These are phyloP conservation scores for Populus simonii DNA, from an alignment of 345 rosid genomes.

Conservation along the genomic window DNA sequence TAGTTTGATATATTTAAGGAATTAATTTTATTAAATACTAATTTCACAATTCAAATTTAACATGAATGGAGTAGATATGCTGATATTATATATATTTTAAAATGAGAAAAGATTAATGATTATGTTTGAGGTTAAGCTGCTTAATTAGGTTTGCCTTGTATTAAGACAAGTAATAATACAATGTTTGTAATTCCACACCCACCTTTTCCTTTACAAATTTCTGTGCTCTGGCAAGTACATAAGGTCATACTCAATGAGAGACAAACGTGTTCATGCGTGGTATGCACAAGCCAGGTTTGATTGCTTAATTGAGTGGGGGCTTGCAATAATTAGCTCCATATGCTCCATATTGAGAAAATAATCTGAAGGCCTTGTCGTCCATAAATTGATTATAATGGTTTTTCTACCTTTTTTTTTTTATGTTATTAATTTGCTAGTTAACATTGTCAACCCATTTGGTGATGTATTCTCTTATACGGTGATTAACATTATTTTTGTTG, in stretches of 20 bases:
- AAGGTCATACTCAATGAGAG: neutral
- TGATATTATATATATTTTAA: too few relatives aligned
- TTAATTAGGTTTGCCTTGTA: neutral
- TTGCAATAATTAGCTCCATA: neutral
- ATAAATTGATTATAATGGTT: neutral
- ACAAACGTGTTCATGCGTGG: neutral
- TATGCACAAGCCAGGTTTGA: neutral
- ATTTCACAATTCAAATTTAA: too few relatives aligned
- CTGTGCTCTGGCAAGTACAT: neutral
- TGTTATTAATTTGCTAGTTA: neutral
- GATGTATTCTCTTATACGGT: neutral
- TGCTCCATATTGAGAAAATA: too few relatives aligned
- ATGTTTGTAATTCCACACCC: constrained; percentile 13
- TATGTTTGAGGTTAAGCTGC: neutral
- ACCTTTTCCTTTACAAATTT: neutral
- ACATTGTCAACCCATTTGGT: neutral
- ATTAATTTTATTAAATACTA: too few relatives aligned
- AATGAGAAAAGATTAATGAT: neutral
- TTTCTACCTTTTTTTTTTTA: neutral
- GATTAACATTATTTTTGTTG: neutral
- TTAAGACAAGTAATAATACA: constrained; percentile 20
- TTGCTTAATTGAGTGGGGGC: neutral
- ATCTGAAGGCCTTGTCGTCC: neutral
- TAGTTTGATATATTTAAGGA: too few relatives aligned
- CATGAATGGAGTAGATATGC: too few relatives aligned